Conservation (phyloP, 148 eudicot genomes). For the Chenopodium formosanum region DNA sequence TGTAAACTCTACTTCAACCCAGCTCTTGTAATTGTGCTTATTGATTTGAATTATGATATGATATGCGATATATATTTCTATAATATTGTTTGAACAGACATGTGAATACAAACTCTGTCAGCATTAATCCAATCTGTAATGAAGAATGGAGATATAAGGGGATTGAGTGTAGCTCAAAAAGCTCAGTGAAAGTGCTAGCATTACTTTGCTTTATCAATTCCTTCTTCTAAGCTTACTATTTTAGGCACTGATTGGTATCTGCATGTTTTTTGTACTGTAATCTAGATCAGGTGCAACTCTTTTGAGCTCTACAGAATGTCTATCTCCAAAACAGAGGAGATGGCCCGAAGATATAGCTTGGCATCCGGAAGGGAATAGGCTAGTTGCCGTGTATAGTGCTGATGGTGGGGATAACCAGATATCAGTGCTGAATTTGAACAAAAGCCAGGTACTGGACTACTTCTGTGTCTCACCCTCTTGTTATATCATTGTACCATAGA, state of each 20-base stretch:
- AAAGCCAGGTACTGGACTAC: slow-evolving; percentile 47
- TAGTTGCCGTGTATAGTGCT: slow-evolving; percentile 75
- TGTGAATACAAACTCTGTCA: neutral
- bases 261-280: slow-evolving; percentile 21
- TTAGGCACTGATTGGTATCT: slow-evolving; percentile 6
- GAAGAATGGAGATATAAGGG: neutral
- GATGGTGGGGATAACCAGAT: slow-evolving; percentile 94
- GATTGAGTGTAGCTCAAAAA: slow-evolving; percentile 9
- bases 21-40: neutral
- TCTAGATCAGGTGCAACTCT: slow-evolving; percentile 78
- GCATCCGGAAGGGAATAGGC: slow-evolving; percentile 81
- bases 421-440: slow-evolving; percentile 71
- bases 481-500: neutral
- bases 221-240: neutral
- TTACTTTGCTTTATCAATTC: neutral
- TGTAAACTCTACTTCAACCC: neutral
- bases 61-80: slow-evolving; percentile 1
- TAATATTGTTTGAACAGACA: no score
- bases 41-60: neutral
- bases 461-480: slow-evolving; percentile 5
- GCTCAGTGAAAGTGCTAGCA: neutral
- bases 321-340: slow-evolving; percentile 76
- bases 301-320: slow-evolving; percentile 64
- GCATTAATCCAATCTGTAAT: neutral
- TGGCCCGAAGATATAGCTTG: slow-evolving; percentile 99